Percentiles rank a stretch among this genome's conserved stretches.
These are phyloP conservation scores for Mycena albidolilacea DNA, from an alignment of 768 basidiomycete species.

Conservation along the genomic window DNA sequence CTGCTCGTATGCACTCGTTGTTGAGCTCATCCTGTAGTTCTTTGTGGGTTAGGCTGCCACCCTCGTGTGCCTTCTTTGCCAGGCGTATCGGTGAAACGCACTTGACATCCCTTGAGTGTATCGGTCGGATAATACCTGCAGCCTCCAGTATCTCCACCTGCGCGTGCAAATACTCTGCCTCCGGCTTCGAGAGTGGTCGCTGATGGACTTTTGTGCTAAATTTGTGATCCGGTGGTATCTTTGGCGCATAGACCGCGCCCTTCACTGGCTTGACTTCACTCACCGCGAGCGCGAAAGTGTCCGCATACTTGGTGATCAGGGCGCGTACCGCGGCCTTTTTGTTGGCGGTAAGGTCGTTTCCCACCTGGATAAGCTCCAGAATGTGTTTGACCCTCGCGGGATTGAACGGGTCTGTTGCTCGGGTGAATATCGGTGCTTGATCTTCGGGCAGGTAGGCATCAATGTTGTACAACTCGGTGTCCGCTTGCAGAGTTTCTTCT, in stretches of 20 bases:
- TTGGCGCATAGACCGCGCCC: too few relatives aligned
- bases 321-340: neutral
- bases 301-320: neutral
- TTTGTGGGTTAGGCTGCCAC: conserved; percentile 47
- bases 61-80: conserved; percentile 53
- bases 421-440: too few relatives aligned
- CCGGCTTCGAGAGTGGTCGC: conserved; percentile 29
- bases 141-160: conserved; percentile 52
- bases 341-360: neutral
- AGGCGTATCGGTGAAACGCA: conserved; percentile 46
- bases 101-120: conserved; percentile 50
- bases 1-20: conserved; percentile 29
- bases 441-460: too few relatives aligned
- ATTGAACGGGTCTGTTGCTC: too few relatives aligned
- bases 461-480: too few relatives aligned
- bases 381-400: too few relatives aligned
- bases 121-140: conserved; percentile 50
- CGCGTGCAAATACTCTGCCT: conserved; percentile 47
- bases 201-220: neutral
- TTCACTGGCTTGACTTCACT: too few relatives aligned
- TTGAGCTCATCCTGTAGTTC: conserved; percentile 54
- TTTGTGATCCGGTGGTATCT: too few relatives aligned
- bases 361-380: too few relatives aligned
- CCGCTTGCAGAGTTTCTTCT: too few relatives aligned
- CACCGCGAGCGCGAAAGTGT: neutral